A percentile compares a stretch with the other conserved stretches of the same genome.
Evolutionary conservation across 2,329 filamentous ascomycete genomes (phyloP).

Genomic region (Aspergillus versicolor): DNA sequence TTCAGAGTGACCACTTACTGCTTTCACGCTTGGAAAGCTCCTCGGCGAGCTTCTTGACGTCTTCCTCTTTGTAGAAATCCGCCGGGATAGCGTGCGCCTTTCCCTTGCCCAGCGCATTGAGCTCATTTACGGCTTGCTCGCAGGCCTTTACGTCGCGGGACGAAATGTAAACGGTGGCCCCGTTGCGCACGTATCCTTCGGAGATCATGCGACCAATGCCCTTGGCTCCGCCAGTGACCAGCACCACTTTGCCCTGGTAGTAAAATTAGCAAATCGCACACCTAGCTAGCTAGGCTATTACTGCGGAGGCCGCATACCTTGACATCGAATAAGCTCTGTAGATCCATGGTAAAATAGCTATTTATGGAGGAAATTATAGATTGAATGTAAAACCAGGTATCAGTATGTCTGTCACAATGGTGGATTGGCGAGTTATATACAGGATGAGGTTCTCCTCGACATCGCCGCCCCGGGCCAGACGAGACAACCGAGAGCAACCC

Average conservation of each 20-base stretch:
- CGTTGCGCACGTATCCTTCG: conserved; percentile 54
- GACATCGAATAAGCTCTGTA: conserved; percentile 57
- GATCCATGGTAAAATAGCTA: conserved; percentile 50
- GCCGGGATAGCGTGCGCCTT: conserved; percentile 53
- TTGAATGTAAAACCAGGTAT: not conserved
- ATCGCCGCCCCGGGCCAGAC: not conserved
- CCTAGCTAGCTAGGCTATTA: not conserved
- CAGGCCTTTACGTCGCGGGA: conserved; percentile 53
- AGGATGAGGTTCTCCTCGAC: not conserved
- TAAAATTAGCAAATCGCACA: not conserved
- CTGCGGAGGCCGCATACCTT: conserved; percentile 46
- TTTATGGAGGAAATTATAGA: not conserved
- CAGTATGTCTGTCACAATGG: not conserved
- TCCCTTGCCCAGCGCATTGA: conserved; percentile 53
- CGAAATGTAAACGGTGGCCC: conserved; percentile 55
- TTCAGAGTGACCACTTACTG: conserved; percentile 51
- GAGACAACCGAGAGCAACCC: conserved; percentile 16
- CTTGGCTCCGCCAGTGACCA: conserved; percentile 53
- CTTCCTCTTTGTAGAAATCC: conserved; percentile 53
- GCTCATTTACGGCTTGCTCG: conserved; percentile 45
- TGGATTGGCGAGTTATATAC: not conserved
- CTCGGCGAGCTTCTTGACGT: conserved; percentile 49
- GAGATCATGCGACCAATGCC: conserved; percentile 57
- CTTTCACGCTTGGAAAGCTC: conserved; percentile 48
- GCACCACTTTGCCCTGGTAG: conserved; percentile 44